Conservation (phyloP, 106 monocot genomes). For the Dendrobium officinale region DNA sequence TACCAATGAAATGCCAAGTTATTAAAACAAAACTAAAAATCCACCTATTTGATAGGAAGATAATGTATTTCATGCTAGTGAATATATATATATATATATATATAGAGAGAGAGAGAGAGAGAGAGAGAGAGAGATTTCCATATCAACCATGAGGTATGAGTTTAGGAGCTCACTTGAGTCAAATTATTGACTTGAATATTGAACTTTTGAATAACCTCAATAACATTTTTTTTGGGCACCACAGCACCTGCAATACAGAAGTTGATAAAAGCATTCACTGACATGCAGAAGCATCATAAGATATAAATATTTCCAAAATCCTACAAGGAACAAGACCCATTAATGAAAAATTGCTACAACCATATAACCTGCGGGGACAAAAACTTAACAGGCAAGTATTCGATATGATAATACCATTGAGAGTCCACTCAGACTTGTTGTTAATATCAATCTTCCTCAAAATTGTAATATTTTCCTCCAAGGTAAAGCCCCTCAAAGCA, state of each 20-base stretch:
- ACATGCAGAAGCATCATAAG: not conserved
- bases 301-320: not conserved
- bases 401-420: constrained; percentile 53
- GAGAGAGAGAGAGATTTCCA: not conserved
- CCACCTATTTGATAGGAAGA: no score
- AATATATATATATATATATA: no score
- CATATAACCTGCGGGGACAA: not conserved
- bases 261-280: not conserved
- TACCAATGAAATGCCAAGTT: no score
- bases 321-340: not conserved
- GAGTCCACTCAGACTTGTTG: constrained; percentile 88
- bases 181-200: constrained; percentile 99
- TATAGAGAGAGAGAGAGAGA: not conserved
- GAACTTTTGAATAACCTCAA: constrained; percentile 76
- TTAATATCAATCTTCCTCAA: constrained; percentile 67
- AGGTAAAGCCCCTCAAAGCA: constrained; percentile 42
- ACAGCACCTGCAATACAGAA: constrained; percentile 36
- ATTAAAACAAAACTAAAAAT: no score
- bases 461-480: constrained; percentile 41
- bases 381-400: not conserved
- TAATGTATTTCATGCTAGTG: no score
- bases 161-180: constrained; percentile 56
- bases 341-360: not conserved
- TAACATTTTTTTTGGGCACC: constrained; percentile 68
- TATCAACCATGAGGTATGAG: not conserved